phyloP scores from a whole-genome alignment of 495 filamentous ascomycete genomes.

The Trichoderma orchidacearum region DNA sequence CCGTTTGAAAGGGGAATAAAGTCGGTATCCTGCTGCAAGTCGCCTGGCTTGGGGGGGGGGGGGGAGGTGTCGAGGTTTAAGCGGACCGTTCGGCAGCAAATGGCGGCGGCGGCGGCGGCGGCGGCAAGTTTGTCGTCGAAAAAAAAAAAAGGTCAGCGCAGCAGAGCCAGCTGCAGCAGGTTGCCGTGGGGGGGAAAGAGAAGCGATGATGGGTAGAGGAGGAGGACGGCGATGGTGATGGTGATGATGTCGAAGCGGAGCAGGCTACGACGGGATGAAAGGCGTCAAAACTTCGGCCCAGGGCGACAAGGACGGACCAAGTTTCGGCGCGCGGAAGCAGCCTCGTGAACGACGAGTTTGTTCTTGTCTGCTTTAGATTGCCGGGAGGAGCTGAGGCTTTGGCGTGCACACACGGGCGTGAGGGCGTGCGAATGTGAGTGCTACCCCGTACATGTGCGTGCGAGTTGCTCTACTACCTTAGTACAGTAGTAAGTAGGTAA shows the following conservation, averaged over 20 bases:
- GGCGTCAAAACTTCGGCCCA: neutral
- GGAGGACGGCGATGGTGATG: neutral
- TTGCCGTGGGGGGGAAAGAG: neutral
- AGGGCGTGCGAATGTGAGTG: neutral
- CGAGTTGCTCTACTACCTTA: too few species aligned
- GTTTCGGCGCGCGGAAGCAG: neutral
- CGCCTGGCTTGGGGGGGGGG: neutral
- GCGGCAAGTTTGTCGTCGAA: neutral
- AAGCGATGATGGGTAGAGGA: neutral
- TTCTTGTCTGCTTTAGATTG: neutral
- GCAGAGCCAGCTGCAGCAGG: conserved; percentile 1
- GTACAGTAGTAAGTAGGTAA: neutral
- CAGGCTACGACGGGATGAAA: neutral
- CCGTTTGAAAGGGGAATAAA: neutral
- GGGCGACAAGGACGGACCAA: neutral
- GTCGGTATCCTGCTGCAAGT: neutral
- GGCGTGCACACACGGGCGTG: neutral
- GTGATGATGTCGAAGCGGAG: neutral
- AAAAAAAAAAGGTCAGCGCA: neutral
- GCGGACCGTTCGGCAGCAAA: neutral
- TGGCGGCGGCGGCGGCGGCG: neutral
- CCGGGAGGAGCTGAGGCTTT: neutral
- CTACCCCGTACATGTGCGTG: neutral
- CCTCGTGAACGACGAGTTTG: neutral
- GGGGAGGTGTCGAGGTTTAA: neutral